These are phyloP conservation scores for Solanum gracilifrons DNA, from an alignment of 257 asterid genomes.

Conservation along the genomic window DNA sequence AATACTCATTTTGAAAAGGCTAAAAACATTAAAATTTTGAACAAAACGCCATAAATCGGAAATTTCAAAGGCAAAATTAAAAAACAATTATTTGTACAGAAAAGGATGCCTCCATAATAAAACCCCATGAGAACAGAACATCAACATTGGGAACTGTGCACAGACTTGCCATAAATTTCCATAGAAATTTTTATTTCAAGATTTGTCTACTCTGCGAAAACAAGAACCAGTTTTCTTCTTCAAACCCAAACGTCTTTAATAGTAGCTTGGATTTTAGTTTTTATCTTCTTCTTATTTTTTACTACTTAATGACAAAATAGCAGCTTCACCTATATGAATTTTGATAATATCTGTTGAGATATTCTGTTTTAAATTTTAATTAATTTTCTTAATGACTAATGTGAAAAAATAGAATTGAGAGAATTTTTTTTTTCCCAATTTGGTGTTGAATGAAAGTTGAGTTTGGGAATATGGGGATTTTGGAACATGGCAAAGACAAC, in stretches of 20 bases:
- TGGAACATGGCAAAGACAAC: constrained; percentile 55
- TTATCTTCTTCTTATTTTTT: not conserved
- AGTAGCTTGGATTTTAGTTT: not conserved
- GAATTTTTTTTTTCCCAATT: not conserved
- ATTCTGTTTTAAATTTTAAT: not conserved
- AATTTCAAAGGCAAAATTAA: not conserved
- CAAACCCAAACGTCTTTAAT: not conserved
- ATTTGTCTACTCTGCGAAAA: not conserved
- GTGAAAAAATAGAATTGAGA: not conserved
- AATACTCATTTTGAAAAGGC: not conserved
- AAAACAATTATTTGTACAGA: not conserved
- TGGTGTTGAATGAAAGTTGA: constrained; percentile 6
- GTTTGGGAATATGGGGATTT: constrained; percentile 37
- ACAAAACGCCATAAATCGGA: not conserved
- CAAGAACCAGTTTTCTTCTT: constrained; percentile 11
- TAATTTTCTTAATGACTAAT: not conserved
- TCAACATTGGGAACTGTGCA: not conserved
- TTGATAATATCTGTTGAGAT: not conserved
- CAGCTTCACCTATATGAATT: not conserved
- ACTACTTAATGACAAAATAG: not conserved
- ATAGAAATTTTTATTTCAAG: not conserved
- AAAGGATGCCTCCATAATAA: not conserved
- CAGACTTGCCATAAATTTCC: not conserved
- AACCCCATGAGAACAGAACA: not conserved
- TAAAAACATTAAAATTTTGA: not conserved